Evolutionary conservation across 352 stramenopile species (phyloP), one percentile per base, ranked within the genome.

Genomic region (Pythium phragmiticola): DNA sequence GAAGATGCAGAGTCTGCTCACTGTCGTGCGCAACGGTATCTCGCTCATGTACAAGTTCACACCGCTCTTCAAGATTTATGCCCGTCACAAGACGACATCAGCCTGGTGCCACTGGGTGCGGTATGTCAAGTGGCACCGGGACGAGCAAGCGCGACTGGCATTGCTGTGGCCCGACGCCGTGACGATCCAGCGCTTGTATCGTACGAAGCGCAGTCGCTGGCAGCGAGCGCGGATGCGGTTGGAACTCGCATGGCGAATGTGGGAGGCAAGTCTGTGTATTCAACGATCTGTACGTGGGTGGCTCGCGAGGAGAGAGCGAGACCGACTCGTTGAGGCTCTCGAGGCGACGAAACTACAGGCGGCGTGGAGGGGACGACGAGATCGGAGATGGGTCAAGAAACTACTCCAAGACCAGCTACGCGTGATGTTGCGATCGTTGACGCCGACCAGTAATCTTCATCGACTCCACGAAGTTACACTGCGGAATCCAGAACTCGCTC

Each of bases 151-250:
- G 28, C 72, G 72, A 7, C 60, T 90, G 0, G 48, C 70, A 51
- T 53, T 63, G 11, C 70, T 90, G 17, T 61, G 72, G 51, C 78
- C 79, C 1, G 80, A 70, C 23, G 79, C 76, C 9, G 45, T 92
- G 9, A 77, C 69, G 3, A 90, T 92, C 50, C 82, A 92, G 19
- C 73, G 76, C 4, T 66, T 77, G 1, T 89, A 88, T 56, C 80
- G 82, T 8, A 37, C 66, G 42, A 78, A 76, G 21, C 78, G 77
- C 45, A 59, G 71, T 16, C 63, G 69, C 19, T 82, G 72, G 58
- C 49, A 30, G 21, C 70, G 69, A 19, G 71, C 71, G 17, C 66
- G 72, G 9, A 66, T 59, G 7, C 79, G 74, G 6, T 63, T 84
- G 28, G 60, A 63, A 6, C 46, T 74, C 0, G 57, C 73, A 37